Base-by-base conservation (phyloP, 805 yeast species). In the Ogataea salicorniae region DNA sequence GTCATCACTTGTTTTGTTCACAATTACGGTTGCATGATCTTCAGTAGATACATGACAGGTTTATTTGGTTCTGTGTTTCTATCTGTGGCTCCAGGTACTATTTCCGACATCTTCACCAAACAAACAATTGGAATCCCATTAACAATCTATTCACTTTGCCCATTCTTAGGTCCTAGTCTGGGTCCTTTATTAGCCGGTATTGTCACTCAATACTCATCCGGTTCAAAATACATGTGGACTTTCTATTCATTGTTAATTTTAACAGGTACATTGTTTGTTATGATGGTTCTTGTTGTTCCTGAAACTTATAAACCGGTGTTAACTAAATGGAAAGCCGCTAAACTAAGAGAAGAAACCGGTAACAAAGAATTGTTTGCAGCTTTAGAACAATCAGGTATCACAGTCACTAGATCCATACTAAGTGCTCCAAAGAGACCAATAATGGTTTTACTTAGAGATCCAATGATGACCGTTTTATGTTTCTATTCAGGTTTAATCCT, bases 31-130 rank as follows among this genome's bases (percentile, higher is more conserved):
- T 87, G 84, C 34, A 67, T 87, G 48, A 63, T 84, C 48, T 77
- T 84, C 41, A 77, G 83, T 44, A 76, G 94, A 52, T 79, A 84
- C 53, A 65, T 83, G 50, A 79, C 82, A 13, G 94, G 94, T 0
- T 73, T 85, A 40, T 83, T 83, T 55, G 90, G 90, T 4, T 81
- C 88, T 43, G 83, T 87, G 2, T 85, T 89, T 37, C 69, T 87
- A 54, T 79, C 84, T 51, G 83, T 85, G 33, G 88, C 89, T 9
- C 90, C 91, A 34, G 95, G 94, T 18, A 75, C 86, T 1, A 69
- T 87, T 40, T 81, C 88, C 11, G 95, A 87, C 63, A 71, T 86
- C 47, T 87, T 81, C 70, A 69, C 69, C 17, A 80, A 80, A 48
- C 65, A 72, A 46, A 75, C 80, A 38, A 78, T 89, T 46, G 87